Evolutionary conservation across 176 grass and related monocot species (phyloP), one percentile per base, ranked within the genome.

Genomic region (Cenchrus fungigraminus): DNA sequence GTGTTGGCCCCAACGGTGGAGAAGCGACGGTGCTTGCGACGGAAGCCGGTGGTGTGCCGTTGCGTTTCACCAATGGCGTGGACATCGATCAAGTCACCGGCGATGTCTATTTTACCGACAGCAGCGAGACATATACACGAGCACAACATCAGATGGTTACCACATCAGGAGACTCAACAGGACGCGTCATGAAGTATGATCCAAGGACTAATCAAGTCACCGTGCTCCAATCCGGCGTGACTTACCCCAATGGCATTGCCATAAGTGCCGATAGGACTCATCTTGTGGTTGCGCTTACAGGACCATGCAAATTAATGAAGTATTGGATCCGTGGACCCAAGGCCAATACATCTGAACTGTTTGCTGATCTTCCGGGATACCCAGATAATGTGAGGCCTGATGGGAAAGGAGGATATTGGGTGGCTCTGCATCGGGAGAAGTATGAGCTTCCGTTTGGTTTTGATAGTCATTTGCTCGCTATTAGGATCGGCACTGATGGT

Each of bases 91-190:
- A 87, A 29, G 29, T 47, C 22, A 79, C 77, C 6, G 86, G 71
- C 6, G 50, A 15, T 2, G 71, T 82, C 12, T 87, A 82, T 45
- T 87, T 87, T 31, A 82, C 79, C 16, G 86, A 87, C 42, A 87
- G 86, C n/a, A 87, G 86, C 34, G 22, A 34, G 2, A 55, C 14
- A 0, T 87, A 79, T 34, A 12, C 31, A 61, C 25, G 82, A 51
- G 9, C 17, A 9, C 79, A 31, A 7, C 65, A 82, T 16, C 12
- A 51, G 6, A 29, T 60, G 64, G 43, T 71, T 0, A 69, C 65
- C 19, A 10, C 65, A 4, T 3, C 19, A 0, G 52, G 54, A 15
- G 79, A 82, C 64, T 54, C 79, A 0, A 82, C 79, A 0, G 79
- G 79, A 0, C 55, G 79, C 4, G 12, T 82, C 29, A 69, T 71